Evolutionary conservation across 2,329 filamentous ascomycete species (phyloP).

Genomic region (Podosphaera xanthii): DNA sequence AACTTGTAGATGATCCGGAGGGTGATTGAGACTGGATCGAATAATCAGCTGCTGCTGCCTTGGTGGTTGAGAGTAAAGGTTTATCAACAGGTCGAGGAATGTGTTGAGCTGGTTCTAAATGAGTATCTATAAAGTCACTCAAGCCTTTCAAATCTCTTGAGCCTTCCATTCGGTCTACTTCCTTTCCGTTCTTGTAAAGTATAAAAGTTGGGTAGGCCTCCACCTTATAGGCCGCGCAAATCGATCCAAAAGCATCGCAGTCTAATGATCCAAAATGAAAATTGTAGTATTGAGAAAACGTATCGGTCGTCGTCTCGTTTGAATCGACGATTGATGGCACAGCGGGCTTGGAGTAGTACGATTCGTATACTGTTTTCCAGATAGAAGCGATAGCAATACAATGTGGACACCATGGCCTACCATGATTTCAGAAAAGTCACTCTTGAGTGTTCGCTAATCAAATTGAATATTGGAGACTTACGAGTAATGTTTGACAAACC

Average conservation of each 20-base stretch:
- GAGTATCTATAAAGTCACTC: slow-evolving; percentile 49
- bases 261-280: slow-evolving; percentile 75
- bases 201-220: slow-evolving; percentile 52
- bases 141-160: slow-evolving; percentile 42
- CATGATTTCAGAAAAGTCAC: background rate
- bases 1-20: slow-evolving; percentile 5
- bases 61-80: slow-evolving; percentile 42
- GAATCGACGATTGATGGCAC: slow-evolving; percentile 14
- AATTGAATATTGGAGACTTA: slow-evolving; percentile 4
- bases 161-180: slow-evolving; percentile 39
- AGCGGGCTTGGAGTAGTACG: slow-evolving; percentile 52
- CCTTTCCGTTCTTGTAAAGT: slow-evolving; percentile 58
- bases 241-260: slow-evolving; percentile 61
- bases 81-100: slow-evolving; percentile 44
- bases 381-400: slow-evolving; percentile 42
- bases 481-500: slow-evolving; percentile 18
- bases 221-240: slow-evolving; percentile 48
- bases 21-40: background rate
- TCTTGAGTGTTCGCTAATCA: background rate
- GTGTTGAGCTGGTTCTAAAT: slow-evolving; percentile 55
- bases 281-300: slow-evolving; percentile 64
- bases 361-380: slow-evolving; percentile 87
- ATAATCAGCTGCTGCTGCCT: slow-evolving; percentile 24
- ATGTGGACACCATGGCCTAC: slow-evolving; percentile 15
- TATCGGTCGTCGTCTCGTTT: slow-evolving; percentile 23